A percentile compares a stretch with the other conserved stretches of the same genome.
Evolutionary conservation across 2,329 filamentous ascomycete species (phyloP).

Genomic region (Penicillium janthinellum): DNA sequence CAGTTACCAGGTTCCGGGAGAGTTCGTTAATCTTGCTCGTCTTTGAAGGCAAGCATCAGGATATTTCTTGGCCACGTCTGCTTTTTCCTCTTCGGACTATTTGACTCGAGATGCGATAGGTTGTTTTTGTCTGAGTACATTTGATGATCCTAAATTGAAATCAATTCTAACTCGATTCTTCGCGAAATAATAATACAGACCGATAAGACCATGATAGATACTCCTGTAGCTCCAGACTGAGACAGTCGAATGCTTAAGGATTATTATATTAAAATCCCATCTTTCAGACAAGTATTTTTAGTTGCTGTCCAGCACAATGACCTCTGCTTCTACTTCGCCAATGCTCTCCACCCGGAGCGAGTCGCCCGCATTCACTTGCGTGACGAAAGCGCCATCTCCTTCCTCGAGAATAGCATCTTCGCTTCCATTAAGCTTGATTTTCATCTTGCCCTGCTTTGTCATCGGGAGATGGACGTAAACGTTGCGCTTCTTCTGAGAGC

Average conservation of each 20-base stretch:
- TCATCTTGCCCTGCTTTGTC: conserved; percentile 73
- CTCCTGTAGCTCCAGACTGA: not conserved
- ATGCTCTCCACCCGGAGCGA: conserved; percentile 66
- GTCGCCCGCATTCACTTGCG: conserved; percentile 65
- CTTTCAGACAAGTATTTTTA: conserved; percentile 28
- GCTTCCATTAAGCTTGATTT: conserved; percentile 67
- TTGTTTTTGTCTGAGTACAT: too few species aligned
- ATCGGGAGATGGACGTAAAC: conserved; percentile 81
- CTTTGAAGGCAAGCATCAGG: conserved; percentile 18
- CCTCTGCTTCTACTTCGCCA: conserved; percentile 68
- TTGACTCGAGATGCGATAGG: too few species aligned
- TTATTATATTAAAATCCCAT: not conserved
- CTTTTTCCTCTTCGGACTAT: too few species aligned
- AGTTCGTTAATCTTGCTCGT: conserved; percentile 35
- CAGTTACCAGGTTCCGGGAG: conserved; percentile 58
- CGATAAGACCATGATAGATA: not conserved
- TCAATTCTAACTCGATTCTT: not conserved
- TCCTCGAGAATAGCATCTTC: conserved; percentile 70
- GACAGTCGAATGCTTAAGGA: not conserved
- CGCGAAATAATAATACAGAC: not conserved
- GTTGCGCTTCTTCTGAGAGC: conserved; percentile 59
- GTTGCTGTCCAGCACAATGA: conserved; percentile 67
- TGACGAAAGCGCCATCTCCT: conserved; percentile 80
- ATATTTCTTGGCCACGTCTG: too few species aligned
- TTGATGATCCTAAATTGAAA: not conserved